Percentiles rank a stretch among this genome's conserved stretches.
Evolutionary conservation across 148 eudicot genomes (phyloP).

Genomic region (Fagopyrum tataricum): DNA sequence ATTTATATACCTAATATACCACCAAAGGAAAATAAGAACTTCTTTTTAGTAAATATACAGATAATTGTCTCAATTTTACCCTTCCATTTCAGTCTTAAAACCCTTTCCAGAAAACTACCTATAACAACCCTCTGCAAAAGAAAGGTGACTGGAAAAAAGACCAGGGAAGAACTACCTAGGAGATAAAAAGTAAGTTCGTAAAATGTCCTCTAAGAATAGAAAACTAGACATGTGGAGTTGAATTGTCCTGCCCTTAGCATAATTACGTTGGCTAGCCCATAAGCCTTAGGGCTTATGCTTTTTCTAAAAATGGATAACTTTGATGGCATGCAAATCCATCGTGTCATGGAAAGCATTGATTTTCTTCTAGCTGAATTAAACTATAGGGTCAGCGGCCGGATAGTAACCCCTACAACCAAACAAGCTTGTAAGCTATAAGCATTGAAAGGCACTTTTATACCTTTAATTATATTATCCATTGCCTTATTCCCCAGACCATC

Average conservation of each 20-base stretch:
- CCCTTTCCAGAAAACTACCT: neutral
- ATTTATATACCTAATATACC: neutral
- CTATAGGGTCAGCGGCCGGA: neutral
- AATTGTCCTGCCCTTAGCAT: neutral
- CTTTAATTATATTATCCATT: conserved; percentile 87
- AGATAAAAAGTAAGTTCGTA: neutral
- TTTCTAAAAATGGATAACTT: neutral
- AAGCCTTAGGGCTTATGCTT: neutral
- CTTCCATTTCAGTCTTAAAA: neutral
- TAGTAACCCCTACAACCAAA: neutral
- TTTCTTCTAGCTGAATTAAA: neutral
- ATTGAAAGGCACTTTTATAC: conserved; percentile 44
- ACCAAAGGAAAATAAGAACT: neutral
- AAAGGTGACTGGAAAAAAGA: conserved; percentile 2
- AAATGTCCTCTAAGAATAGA: neutral
- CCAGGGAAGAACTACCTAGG: neutral
- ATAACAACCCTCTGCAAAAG: neutral
- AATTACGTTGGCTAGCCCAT: neutral
- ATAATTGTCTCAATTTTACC: neutral
- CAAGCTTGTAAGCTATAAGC: conserved; percentile 24
- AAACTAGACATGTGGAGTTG: neutral
- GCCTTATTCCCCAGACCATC: conserved; percentile 97
- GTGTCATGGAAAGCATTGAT: neutral
- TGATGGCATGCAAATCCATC: conserved; percentile 5
- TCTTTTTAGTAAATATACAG: neutral